phyloP scores from a whole-genome alignment of 495 filamentous ascomycete genomes.

The Astrothelium subdiscretum region DNA sequence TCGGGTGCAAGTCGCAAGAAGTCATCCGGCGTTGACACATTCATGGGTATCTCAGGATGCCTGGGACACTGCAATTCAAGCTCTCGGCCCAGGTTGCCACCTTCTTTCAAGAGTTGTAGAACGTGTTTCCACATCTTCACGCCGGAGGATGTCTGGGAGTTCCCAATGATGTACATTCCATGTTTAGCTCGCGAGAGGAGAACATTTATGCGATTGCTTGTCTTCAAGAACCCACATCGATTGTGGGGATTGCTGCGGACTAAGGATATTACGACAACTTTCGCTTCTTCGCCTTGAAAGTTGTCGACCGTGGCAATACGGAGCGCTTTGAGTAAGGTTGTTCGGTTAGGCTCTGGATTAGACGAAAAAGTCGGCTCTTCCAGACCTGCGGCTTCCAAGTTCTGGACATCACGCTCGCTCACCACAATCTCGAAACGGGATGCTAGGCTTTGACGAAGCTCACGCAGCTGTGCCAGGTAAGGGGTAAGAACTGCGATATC shows the following conservation, averaged over 20 bases:
- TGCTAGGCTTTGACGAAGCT: conserved; percentile 41
- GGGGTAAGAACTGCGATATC: conserved; percentile 78
- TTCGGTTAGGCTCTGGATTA: conserved; percentile 4
- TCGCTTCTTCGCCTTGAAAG: conserved; percentile 70
- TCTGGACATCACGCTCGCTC: conserved; percentile 54
- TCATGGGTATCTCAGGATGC: conserved; percentile 48
- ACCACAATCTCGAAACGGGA: conserved; percentile 49
- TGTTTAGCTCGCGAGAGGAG: conserved; percentile 58
- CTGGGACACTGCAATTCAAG: conserved; percentile 55
- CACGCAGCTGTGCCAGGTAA: conserved; percentile 60
- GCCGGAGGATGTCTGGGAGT: conserved; percentile 41
- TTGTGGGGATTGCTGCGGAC: conserved; percentile 58
- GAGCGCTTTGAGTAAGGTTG: conserved; percentile 45
- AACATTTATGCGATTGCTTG: conserved; percentile 72
- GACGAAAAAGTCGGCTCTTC: conserved; percentile 13
- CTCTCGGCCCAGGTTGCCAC: conserved; percentile 39
- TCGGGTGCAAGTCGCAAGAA: conserved; percentile 54
- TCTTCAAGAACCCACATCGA: conserved; percentile 62
- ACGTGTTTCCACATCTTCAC: conserved; percentile 64
- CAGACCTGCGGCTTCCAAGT: conserved; percentile 41
- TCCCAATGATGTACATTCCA: conserved; percentile 80
- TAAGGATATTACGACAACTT: conserved; percentile 69
- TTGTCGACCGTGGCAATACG: conserved; percentile 77
- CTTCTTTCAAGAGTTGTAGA: conserved; percentile 38
- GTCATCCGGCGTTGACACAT: conserved; percentile 47